phyloP scores from a whole-genome alignment of 2,329 filamentous ascomycete genomes.

The Penicillium sp. region DNA sequence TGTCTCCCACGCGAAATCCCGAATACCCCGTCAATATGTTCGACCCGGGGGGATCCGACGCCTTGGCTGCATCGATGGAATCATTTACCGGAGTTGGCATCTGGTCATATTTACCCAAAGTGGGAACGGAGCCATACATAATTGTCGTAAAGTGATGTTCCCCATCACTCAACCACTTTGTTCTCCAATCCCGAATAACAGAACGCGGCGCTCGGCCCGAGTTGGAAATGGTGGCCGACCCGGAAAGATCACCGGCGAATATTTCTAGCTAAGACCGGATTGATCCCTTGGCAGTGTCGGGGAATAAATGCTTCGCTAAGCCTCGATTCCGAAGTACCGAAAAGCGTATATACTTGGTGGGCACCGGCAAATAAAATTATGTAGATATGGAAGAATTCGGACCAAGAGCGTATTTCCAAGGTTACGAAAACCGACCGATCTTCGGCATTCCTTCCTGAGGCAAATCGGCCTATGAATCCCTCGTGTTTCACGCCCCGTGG shows the following conservation, averaged over 20 bases:
- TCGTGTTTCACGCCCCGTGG: background rate
- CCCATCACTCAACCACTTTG: background rate
- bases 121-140: background rate
- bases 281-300: background rate
- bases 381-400: background rate
- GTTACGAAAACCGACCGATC: background rate
- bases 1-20: background rate
- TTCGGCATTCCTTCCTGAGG: background rate
- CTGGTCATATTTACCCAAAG: background rate
- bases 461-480: background rate
- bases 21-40: background rate
- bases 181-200: background rate
- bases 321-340: background rate
- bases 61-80: background rate
- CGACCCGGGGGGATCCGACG: background rate
- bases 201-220: background rate
- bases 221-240: slow-evolving; percentile 1
- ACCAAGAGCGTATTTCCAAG: background rate
- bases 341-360: background rate
- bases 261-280: background rate
- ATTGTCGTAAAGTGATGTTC: background rate
- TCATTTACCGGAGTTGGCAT: background rate
- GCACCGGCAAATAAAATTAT: background rate
- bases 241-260: background rate
- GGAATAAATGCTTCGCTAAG: background rate